Evolutionary conservation across 345 rosid species (phyloP).

Genomic region (Crucihimalaya himalaica): DNA sequence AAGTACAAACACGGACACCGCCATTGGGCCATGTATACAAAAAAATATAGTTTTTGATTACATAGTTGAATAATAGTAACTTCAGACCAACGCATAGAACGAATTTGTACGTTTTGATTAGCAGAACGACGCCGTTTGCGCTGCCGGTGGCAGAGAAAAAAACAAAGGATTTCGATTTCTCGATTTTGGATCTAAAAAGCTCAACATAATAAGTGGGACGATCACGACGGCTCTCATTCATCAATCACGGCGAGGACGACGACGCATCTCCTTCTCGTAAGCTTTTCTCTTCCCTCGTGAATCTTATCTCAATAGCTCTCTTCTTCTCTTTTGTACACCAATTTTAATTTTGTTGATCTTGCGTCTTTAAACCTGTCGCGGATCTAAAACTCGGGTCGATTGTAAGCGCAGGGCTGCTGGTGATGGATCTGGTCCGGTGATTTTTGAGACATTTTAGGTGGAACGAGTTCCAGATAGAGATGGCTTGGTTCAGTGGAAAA

Average conservation of each 20-base stretch:
- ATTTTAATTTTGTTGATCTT: not conserved
- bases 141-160: slow-evolving; percentile 17
- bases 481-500: slow-evolving; percentile 99
- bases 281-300: not conserved
- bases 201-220: not conserved
- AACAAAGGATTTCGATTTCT: not conserved
- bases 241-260: not conserved
- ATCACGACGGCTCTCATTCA: slow-evolving; percentile 11
- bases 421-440: slow-evolving; percentile 38
- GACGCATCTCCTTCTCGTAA: slow-evolving; percentile 31
- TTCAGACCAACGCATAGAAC: no score
- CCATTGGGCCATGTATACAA: not conserved
- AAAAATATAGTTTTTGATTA: not conserved
- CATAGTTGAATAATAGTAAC: not conserved
- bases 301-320: not conserved
- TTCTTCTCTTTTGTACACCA: not conserved
- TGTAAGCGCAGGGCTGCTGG: slow-evolving; percentile 41
- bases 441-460: slow-evolving; percentile 31
- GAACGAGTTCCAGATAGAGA: slow-evolving; percentile 34
- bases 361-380: not conserved
- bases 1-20: not conserved
- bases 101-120: no score
- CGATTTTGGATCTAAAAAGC: slow-evolving; percentile 17
- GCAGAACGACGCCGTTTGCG: slow-evolving; percentile 18
- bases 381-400: not conserved